Conservation (phyloP, 2,329 filamentous ascomycete genomes). For the Dothiorella sarmentorum region DNA sequence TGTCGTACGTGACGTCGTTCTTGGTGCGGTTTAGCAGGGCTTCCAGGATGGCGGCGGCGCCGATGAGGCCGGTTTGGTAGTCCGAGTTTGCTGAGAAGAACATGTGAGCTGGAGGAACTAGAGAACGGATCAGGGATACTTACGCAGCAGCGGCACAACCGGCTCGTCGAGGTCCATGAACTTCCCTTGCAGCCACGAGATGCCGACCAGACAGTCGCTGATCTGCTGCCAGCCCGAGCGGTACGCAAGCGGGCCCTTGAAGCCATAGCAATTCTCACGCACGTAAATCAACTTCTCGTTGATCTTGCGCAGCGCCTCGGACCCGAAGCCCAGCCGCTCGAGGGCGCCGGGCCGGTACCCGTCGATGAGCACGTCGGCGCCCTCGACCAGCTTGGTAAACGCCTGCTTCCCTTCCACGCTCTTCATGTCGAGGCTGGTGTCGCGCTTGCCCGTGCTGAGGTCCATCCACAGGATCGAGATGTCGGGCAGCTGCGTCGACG, state of each 20-base stretch:
- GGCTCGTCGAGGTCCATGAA: constrained; percentile 15
- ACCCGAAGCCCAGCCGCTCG: constrained; percentile 46
- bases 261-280: constrained; percentile 54
- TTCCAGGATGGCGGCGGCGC: constrained; percentile 41
- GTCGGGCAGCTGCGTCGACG: constrained; percentile 40
- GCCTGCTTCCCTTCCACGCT: constrained; percentile 37
- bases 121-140: not conserved
- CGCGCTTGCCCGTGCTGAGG: constrained; percentile 52
- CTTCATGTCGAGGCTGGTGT: constrained; percentile 43
- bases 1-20: constrained; percentile 9
- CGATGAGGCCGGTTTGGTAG: constrained; percentile 41
- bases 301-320: constrained; percentile 42
- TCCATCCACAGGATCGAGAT: constrained; percentile 43
- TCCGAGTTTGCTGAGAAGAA: not conserved
- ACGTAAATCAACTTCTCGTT: constrained; percentile 38
- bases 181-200: constrained; percentile 14
- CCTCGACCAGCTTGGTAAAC: constrained; percentile 41
- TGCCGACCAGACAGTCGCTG: constrained; percentile 23
- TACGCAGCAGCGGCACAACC: constrained; percentile 14
- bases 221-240: constrained; percentile 55
- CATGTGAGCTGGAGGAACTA: not conserved
- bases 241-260: constrained; percentile 46
- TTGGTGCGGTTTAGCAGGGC: constrained; percentile 38
- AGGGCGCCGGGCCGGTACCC: constrained; percentile 50
- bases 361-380: constrained; percentile 51